These are phyloP conservation scores for Kwoniella mangroviensis DNA, from an alignment of 768 basidiomycete genomes.

Conservation along the genomic window DNA sequence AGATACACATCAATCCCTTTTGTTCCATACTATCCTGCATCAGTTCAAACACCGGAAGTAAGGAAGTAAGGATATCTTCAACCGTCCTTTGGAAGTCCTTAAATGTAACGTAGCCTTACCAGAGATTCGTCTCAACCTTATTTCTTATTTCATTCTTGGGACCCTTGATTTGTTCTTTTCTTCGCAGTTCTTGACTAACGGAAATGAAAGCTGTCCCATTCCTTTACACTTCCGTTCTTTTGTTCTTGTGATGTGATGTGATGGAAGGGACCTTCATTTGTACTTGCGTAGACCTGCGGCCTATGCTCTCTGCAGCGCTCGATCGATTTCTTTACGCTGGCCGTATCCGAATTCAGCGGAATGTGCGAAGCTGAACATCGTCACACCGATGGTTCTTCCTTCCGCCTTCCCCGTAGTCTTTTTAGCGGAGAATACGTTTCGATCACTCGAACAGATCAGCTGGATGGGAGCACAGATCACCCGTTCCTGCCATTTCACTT, in stretches of 20 bases:
- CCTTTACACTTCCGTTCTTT: too few relatives aligned
- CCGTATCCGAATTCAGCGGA: not conserved
- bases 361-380: not conserved
- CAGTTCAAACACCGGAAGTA: too few relatives aligned
- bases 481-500: not conserved
- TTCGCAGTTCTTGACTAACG: not conserved
- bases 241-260: too few relatives aligned
- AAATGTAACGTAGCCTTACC: conserved; percentile 15
- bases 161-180: too few relatives aligned
- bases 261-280: too few relatives aligned
- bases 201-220: not conserved
- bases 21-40: too few relatives aligned
- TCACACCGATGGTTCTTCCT: too few relatives aligned
- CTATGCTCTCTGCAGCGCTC: not conserved
- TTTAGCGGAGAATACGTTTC: not conserved
- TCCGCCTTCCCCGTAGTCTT: not conserved
- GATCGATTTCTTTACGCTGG: not conserved
- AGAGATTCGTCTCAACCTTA: conserved; percentile 5
- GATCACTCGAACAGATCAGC: too few relatives aligned
- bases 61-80: not conserved
- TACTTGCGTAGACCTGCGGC: too few relatives aligned
- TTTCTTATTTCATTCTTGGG: not conserved
- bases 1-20: too few relatives aligned
- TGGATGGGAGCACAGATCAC: not conserved
- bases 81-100: not conserved